Percentiles rank a stretch among this genome's conserved stretches.
phyloP scores from a whole-genome alignment of 2,329 filamentous ascomycete genomes.

The Pestalotiopsis sp. region DNA sequence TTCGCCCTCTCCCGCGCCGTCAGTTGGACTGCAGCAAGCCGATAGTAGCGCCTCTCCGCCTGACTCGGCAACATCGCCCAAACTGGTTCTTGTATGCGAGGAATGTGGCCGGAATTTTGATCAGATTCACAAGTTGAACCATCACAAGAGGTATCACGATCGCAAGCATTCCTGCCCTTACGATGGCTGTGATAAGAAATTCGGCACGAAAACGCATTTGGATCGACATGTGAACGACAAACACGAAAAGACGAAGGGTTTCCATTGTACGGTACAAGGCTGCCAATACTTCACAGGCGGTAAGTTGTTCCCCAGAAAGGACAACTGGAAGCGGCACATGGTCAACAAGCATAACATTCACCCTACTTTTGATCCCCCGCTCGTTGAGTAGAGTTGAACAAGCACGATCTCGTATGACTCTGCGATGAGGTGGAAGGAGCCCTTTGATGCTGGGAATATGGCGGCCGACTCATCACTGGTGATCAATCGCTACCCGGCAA shows the following conservation, averaged over 20 bases:
- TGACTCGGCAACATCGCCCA: conserved; percentile 21
- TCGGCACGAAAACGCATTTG: conserved; percentile 64
- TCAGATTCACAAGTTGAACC: conserved; percentile 63
- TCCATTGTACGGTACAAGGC: conserved; percentile 56
- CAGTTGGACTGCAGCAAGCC: conserved; percentile 20
- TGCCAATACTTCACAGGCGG: conserved; percentile 62
- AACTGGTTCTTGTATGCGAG: conserved; percentile 35
- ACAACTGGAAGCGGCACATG: conserved; percentile 67
- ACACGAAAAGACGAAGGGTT: conserved; percentile 62
- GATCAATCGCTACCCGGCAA: no score
- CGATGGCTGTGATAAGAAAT: conserved; percentile 54
- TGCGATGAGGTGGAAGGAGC: no score
- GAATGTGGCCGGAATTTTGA: conserved; percentile 53
- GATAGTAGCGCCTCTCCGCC: conserved; percentile 28
- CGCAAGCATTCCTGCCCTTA: conserved; percentile 50
- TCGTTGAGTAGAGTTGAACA: neutral
- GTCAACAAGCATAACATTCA: conserved; percentile 53
- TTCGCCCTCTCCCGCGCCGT: conserved; percentile 31
- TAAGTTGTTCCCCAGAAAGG: conserved; percentile 62
- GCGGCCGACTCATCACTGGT: no score
- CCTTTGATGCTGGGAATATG: no score
- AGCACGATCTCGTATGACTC: no score
- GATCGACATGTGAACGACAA: conserved; percentile 66
- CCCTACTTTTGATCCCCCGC: conserved; percentile 15
- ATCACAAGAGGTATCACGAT: conserved; percentile 64